A percentile compares a stretch with the other conserved stretches of the same genome.
Conservation (phyloP, 768 basidiomycete genomes). For the Leccinum subtestaceum region DNA sequence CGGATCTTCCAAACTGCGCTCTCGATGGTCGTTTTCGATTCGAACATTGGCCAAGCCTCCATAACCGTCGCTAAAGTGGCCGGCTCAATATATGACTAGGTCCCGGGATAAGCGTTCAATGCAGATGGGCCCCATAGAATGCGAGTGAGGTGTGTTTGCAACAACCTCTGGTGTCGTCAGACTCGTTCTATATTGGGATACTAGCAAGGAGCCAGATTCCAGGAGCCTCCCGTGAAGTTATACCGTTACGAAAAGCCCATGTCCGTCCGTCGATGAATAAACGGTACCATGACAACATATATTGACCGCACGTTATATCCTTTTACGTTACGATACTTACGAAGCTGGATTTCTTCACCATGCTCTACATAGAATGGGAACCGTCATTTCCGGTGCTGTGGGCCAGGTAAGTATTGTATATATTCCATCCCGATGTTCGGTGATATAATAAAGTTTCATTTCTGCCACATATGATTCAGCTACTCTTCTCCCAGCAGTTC, state of each 20-base stretch:
- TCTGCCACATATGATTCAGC: background rate
- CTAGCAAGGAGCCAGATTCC: too few species aligned
- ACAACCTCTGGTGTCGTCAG: too few species aligned
- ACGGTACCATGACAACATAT: background rate
- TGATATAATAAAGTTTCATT: background rate
- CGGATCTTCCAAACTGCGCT: conserved; percentile 3
- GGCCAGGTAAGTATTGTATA: background rate
- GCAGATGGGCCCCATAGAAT: too few species aligned
- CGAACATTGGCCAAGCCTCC: conserved; percentile 52
- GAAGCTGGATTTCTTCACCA: background rate
- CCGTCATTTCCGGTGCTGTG: background rate
- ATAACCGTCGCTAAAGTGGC: conserved; percentile 12
- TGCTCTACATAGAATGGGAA: background rate
- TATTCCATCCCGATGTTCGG: background rate
- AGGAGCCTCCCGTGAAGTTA: background rate
- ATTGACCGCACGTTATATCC: too few species aligned
- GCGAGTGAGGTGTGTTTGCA: too few species aligned
- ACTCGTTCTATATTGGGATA: too few species aligned
- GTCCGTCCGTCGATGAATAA: background rate
- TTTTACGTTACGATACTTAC: too few species aligned
- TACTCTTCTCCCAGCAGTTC: background rate
- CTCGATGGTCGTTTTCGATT: conserved; percentile 5
- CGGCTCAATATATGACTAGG: too few species aligned
- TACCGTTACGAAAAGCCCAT: background rate
- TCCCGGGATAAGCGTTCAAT: too few species aligned